phyloP scores from a whole-genome alignment of 495 filamentous ascomycete species.

The Hypoxylon intermedium region DNA sequence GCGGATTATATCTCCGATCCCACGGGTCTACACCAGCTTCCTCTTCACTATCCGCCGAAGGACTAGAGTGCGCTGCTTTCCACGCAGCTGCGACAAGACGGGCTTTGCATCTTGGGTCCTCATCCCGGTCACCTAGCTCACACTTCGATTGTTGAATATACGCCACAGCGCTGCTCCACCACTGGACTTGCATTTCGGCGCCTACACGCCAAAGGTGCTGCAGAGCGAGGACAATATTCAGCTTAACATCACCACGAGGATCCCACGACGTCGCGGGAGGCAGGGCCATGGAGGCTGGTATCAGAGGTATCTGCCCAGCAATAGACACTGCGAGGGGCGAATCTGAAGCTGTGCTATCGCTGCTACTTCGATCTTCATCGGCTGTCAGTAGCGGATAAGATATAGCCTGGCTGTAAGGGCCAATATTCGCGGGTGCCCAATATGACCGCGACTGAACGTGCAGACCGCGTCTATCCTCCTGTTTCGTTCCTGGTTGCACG shows the following conservation, averaged over 20 bases:
- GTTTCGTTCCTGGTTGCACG: slow-evolving; percentile 34
- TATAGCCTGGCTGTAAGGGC: slow-evolving; percentile 93
- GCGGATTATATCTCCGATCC: slow-evolving; percentile 68
- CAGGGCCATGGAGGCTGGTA: slow-evolving; percentile 80
- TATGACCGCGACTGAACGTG: slow-evolving; percentile 95
- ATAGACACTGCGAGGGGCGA: slow-evolving; percentile 52
- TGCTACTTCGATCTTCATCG: slow-evolving; percentile 1
- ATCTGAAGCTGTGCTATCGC: slow-evolving; percentile 3
- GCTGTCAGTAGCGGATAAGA: slow-evolving; percentile 58
- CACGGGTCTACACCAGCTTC: slow-evolving; percentile 70
- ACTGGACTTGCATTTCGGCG: slow-evolving; percentile 69
- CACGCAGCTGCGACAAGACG: slow-evolving; percentile 43
- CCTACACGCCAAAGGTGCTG: slow-evolving; percentile 94
- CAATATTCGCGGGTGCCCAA: slow-evolving; percentile 98
- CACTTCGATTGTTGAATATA: slow-evolving; percentile 61
- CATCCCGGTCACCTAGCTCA: neutral
- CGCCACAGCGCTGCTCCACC: slow-evolving; percentile 75
- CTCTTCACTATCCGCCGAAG: slow-evolving; percentile 34
- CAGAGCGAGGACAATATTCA: slow-evolving; percentile 64
- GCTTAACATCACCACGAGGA: slow-evolving; percentile 27
- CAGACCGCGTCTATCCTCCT: slow-evolving; percentile 61
- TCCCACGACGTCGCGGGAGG: slow-evolving; percentile 29
- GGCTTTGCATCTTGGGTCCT: slow-evolving; percentile 25
- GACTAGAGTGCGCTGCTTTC: slow-evolving; percentile 42
- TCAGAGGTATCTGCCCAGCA: slow-evolving; percentile 90